These are phyloP conservation scores for Rhytidiadelphus loreus DNA, from an alignment of 225 moss, liverwort and hornwort species.

Conservation along the genomic window DNA sequence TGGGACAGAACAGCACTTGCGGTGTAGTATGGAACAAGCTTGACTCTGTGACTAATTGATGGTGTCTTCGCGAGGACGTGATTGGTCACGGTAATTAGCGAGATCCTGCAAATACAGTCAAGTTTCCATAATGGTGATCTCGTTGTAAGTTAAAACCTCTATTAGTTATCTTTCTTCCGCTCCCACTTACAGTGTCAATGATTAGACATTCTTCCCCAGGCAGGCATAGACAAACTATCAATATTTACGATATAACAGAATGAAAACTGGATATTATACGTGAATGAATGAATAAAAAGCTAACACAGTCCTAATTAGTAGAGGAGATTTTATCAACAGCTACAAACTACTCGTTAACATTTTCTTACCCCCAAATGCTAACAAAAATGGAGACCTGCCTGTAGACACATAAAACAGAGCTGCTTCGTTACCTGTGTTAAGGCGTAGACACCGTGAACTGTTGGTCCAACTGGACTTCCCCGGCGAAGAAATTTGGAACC, in stretches of 20 bases:
- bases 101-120: neutral
- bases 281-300: neutral
- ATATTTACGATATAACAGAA: neutral
- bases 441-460: conserved; percentile 71
- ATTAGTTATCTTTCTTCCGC: neutral
- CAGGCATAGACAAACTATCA: neutral
- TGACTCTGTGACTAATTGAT: neutral
- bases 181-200: neutral
- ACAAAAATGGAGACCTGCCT: neutral
- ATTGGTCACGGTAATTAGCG: conserved; percentile 28
- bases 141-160: neutral
- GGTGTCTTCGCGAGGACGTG: neutral
- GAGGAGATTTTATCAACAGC: neutral
- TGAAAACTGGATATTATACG: neutral
- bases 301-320: neutral
- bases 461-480: conserved; percentile 79
- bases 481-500: conserved; percentile 56
- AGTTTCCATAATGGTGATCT: neutral
- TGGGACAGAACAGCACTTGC: neutral
- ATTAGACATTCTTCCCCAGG: neutral
- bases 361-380: neutral
- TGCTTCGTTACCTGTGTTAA: conserved; percentile 40
- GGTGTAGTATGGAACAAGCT: neutral
- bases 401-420: neutral
- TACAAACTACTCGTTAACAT: neutral